These are phyloP conservation scores for Akanthomyces lecanii DNA, from an alignment of 2,329 filamentous ascomycete genomes.

Conservation along the genomic window DNA sequence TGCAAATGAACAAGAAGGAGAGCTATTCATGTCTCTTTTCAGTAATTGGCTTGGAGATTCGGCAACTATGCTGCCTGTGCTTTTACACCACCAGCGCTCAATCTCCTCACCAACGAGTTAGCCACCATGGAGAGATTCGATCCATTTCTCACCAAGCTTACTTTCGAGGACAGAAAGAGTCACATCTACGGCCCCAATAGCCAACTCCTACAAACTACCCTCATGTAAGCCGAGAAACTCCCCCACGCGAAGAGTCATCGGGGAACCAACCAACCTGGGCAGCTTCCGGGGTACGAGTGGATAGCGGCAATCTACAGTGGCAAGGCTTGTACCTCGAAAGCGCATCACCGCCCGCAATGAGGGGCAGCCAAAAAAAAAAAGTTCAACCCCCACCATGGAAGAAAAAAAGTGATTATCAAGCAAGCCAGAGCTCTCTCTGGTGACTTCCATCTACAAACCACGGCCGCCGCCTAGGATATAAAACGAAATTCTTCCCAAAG, in stretches of 20 bases:
- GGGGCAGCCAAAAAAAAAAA: constrained; percentile 13
- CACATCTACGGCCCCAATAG: too few species aligned
- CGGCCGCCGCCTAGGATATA: not conserved
- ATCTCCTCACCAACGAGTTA: too few species aligned
- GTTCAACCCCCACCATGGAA: constrained; percentile 15
- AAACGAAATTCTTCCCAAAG: not conserved
- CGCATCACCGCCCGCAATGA: constrained; percentile 6
- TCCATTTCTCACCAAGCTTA: not conserved
- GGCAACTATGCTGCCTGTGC: too few species aligned
- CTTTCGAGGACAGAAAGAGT: not conserved
- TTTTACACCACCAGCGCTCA: too few species aligned
- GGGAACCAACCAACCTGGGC: not conserved
- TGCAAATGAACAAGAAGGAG: too few species aligned
- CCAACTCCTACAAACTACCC: not conserved
- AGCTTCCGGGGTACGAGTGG: not conserved
- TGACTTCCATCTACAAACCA: constrained; percentile 9
- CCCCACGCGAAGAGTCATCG: not conserved
- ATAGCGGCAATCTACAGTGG: not conserved
- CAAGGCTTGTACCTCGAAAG: not conserved
- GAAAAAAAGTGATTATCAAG: constrained; percentile 18
- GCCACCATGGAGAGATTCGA: too few species aligned
- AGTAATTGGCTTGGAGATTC: too few species aligned
- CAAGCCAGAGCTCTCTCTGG: constrained; percentile 11
- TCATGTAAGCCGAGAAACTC: not conserved
- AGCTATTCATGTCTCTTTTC: too few species aligned